Evolutionary conservation across 1,139 yeast species (phyloP).

Genomic region (Lodderomyces metapsilosis): DNA sequence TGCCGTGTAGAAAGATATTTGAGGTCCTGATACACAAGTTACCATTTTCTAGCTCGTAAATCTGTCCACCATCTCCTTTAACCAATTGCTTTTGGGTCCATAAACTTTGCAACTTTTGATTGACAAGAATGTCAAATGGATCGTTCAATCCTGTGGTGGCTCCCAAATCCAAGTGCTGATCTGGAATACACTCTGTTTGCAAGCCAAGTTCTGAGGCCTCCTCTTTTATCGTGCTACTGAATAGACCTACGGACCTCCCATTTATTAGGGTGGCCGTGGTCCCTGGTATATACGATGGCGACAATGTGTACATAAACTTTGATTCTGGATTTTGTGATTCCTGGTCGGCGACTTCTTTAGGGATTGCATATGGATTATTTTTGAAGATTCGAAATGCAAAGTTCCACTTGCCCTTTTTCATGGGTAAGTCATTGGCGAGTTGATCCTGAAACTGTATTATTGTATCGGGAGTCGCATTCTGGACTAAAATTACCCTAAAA

Average conservation of each 20-base stretch:
- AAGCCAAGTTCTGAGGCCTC: slow-evolving; percentile 26
- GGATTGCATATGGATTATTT: slow-evolving; percentile 54
- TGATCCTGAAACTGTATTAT: slow-evolving; percentile 67
- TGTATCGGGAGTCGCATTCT: slow-evolving; percentile 60
- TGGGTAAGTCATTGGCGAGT: slow-evolving; percentile 62
- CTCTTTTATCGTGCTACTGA: slow-evolving; percentile 38
- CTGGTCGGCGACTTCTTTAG: slow-evolving; percentile 33
- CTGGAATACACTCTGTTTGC: slow-evolving; percentile 30
- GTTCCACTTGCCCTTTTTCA: slow-evolving; percentile 59
- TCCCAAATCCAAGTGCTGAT: slow-evolving; percentile 39
- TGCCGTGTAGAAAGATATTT: slow-evolving; percentile 73
- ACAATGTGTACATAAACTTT: slow-evolving; percentile 55
- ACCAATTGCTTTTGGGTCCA: slow-evolving; percentile 75
- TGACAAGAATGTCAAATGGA: slow-evolving; percentile 47
- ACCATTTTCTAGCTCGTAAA: slow-evolving; percentile 53
- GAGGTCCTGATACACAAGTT: slow-evolving; percentile 55
- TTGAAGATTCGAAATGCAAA: slow-evolving; percentile 64
- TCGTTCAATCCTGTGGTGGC: slow-evolving; percentile 52
- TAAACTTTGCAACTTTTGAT: slow-evolving; percentile 62
- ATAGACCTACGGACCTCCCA: slow-evolving; percentile 44
- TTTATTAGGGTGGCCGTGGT: slow-evolving; percentile 55
- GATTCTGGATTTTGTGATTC: slow-evolving; percentile 36
- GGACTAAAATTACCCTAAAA: slow-evolving; percentile 47
- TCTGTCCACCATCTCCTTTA: slow-evolving; percentile 74
- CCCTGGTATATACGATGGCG: slow-evolving; percentile 53